A percentile compares a stretch with the other conserved stretches of the same genome.
These are phyloP conservation scores for Penicillium nordicum DNA, from an alignment of 2,329 filamentous ascomycete genomes.

Conservation along the genomic window DNA sequence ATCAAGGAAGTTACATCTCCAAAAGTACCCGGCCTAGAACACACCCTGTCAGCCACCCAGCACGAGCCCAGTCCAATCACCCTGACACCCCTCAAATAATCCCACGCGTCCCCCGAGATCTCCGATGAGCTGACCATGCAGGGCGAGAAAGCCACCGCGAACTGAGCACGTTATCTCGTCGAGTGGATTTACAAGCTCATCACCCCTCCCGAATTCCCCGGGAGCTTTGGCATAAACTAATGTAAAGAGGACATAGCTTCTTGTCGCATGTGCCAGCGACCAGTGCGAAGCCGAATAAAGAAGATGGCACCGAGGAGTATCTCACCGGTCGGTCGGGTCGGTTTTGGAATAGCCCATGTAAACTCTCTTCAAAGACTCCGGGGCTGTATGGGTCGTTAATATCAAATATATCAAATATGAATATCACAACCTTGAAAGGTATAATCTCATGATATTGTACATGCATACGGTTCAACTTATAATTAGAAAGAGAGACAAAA, in stretches of 20 bases:
- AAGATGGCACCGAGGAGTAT: background rate
- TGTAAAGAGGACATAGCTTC: conserved; percentile 20
- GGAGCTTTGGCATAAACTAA: conserved; percentile 18
- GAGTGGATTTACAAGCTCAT: conserved; percentile 16
- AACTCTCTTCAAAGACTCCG: background rate
- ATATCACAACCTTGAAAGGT: background rate
- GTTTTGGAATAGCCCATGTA: background rate
- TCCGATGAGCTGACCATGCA: conserved; percentile 1
- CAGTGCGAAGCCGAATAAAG: conserved; percentile 12
- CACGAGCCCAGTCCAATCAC: background rate
- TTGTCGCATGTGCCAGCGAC: conserved; percentile 20
- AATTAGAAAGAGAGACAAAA: background rate
- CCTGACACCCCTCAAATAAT: background rate
- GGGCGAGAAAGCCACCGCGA: conserved; percentile 4
- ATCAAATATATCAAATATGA: background rate
- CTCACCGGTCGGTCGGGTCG: background rate
- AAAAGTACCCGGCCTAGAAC: conserved; percentile 1
- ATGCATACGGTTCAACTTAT: background rate
- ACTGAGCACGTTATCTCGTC: conserved; percentile 23
- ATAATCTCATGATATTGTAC: background rate
- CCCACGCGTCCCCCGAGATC: background rate
- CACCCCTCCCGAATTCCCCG: conserved; percentile 10
- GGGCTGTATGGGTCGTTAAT: background rate
- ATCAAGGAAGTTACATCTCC: background rate
- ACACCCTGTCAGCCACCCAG: background rate